A percentile compares a stretch with the other conserved stretches of the same genome.
Conservation (phyloP, 2,329 filamentous ascomycete species). For the Leptosphaerulina australis region DNA sequence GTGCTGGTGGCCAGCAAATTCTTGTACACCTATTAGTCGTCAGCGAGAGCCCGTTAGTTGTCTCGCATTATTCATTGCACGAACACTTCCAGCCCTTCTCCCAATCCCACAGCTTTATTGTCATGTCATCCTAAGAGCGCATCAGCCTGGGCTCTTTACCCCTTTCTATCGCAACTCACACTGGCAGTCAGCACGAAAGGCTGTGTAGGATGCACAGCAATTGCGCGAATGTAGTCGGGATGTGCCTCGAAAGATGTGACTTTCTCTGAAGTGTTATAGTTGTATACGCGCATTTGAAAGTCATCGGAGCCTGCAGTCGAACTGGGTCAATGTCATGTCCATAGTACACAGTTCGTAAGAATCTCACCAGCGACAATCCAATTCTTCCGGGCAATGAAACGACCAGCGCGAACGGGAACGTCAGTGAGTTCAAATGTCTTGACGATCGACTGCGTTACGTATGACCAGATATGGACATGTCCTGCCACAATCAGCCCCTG, state of each 20-base stretch:
- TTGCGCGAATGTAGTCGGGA: conserved; percentile 97
- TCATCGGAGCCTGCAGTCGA: conserved; percentile 69
- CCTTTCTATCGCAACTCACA: conserved; percentile 29
- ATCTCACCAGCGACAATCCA: conserved; percentile 86
- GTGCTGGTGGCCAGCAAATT: conserved; percentile 95
- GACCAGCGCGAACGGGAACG: conserved; percentile 93
- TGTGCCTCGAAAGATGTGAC: conserved; percentile 97
- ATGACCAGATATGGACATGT: conserved; percentile 99
- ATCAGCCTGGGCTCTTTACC: conserved; percentile 27
- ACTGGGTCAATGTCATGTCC: conserved; percentile 26
- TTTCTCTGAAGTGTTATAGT: conserved; percentile 99
- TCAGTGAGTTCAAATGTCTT: conserved; percentile 99
- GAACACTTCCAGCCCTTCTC: conserved; percentile 94
- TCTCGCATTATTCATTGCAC: conserved; percentile 3
- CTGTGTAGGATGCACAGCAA: conserved; percentile 92
- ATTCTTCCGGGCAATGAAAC: conserved; percentile 97
- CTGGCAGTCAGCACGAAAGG: conserved; percentile 96
- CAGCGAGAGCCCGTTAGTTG: conserved; percentile 17
- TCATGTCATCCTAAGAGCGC: conserved; percentile 46
- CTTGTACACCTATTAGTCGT: conserved; percentile 66
- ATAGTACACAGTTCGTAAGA: neutral
- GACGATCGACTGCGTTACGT: conserved; percentile 78
- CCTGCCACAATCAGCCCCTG: conserved; percentile 59
- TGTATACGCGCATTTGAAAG: conserved; percentile 82
- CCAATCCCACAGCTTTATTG: conserved; percentile 98